Base-by-base conservation (phyloP, 2,329 filamentous ascomycete species). In the Monascus ruber region DNA sequence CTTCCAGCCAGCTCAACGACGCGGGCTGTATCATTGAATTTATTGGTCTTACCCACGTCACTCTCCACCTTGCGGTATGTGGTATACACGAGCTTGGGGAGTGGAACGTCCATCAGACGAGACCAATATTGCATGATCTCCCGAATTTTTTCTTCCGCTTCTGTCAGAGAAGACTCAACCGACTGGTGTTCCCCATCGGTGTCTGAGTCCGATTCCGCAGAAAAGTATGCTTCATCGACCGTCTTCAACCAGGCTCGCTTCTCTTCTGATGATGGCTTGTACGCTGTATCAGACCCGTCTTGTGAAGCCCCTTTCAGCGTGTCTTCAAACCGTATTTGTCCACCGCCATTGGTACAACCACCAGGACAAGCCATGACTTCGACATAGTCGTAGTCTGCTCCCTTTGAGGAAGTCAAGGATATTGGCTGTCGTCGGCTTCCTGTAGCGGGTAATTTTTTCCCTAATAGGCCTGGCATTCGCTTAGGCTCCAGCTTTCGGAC, bases 321-420 rank as follows among this genome's bases (percentile, higher is more conserved):
- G 58, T 96, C 91, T 38, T 86, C 84, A 25, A 85, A 77, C 56
- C 94, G 94, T 58, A 98, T 81, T 67, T 98, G 91, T 1, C 91
- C 91, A 31, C 91, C 91, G 2, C 91, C 91, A 53, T 98, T 98
- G 39, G 91, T 98, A 66, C 91, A 98, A 3, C 91, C 91, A n/a
- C 91, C 91, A 0, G 91, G 91, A 61, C 91, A 98, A 9, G 91
- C 91, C 91, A 98, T 98, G 42, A 98, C 91, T 64, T 98, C 91
- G 26, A 96, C 84, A 62, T 94, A 96, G n/a, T 83, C 75, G 59
- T 88, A 88, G 29, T 94, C 85, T 7, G 52, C 46, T 44, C 52
- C 45, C 33, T 48, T 44, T 4, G 53, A 38, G 10, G 53, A 31
- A 54, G 55, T 59, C 5, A 60, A 55, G 27, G 60, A 56, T 10